phyloP scores from a whole-genome alignment of 345 rosid species.

The Dimocarpus longan region DNA sequence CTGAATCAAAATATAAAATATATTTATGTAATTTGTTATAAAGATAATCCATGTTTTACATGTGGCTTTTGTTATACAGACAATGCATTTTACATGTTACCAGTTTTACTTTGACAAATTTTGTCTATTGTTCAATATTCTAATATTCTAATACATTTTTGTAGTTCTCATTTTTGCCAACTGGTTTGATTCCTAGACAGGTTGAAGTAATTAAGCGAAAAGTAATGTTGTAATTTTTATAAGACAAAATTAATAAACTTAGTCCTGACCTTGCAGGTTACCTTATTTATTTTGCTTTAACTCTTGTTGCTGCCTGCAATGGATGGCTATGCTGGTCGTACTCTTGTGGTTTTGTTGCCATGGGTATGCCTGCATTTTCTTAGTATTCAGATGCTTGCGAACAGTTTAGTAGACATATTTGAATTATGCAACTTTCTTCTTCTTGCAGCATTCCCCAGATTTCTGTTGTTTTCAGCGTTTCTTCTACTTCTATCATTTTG shows the following conservation, averaged over 20 bases:
- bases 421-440: conserved; percentile 24
- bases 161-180: not conserved
- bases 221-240: not conserved
- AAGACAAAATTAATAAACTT: conserved; percentile 8
- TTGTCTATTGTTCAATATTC: not conserved
- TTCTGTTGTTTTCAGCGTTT: conserved; percentile 57
- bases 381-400: not conserved
- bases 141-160: not conserved
- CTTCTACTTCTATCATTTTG: conserved; percentile 75
- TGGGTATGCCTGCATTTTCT: conserved; percentile 47
- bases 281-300: conserved; percentile 47
- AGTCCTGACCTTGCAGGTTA: conserved; percentile 48
- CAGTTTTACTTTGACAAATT: not conserved
- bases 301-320: conserved; percentile 51
- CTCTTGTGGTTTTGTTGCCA: conserved; percentile 62
- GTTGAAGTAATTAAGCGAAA: not conserved
- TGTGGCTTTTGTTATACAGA: no score
- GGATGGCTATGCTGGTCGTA: conserved; percentile 63
- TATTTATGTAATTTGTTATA: not conserved
- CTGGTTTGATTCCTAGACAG: not conserved
- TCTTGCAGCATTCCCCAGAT: conserved; percentile 65
- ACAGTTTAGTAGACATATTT: conserved; percentile 9
- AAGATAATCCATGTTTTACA: not conserved
- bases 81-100: not conserved
- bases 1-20: not conserved